phyloP scores from a whole-genome alignment of 345 rosid species.

The Raphanus sativus region DNA sequence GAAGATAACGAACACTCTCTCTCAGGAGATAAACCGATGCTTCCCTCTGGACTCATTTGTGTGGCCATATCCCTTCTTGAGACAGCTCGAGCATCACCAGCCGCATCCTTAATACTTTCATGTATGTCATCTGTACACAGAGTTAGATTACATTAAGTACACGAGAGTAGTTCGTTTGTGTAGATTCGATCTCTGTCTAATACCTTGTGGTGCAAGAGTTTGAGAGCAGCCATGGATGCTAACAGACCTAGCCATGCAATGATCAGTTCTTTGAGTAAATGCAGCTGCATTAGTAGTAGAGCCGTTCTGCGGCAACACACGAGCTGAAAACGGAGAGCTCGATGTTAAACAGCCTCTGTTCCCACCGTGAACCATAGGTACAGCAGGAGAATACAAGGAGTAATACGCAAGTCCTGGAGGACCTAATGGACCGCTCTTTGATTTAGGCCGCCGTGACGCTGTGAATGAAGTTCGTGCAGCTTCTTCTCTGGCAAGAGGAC shows the following conservation, averaged over 20 bases:
- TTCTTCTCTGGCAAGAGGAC: conserved; percentile 81
- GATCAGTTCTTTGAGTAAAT: conserved; percentile 50
- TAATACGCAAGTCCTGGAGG: conserved; percentile 82
- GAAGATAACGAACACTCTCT: conserved; percentile 52
- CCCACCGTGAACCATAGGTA: conserved; percentile 61
- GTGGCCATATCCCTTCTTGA: conserved; percentile 99
- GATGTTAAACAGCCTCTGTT: conserved; percentile 48
- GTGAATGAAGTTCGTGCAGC: conserved; percentile 49
- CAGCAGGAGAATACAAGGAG: conserved; percentile 70
- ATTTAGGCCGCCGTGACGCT: conserved; percentile 68
- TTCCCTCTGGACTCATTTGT: conserved; percentile 89
- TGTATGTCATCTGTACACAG: conserved; percentile 51
- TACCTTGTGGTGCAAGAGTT: conserved; percentile 51
- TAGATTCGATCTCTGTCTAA: neutral
- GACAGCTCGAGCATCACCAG: conserved; percentile 55
- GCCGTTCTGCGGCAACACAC: conserved; percentile 59
- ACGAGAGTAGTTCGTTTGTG: neutral
- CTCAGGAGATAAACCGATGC: conserved; percentile 61
- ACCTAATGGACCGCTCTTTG: conserved; percentile 97
- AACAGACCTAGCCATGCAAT: conserved; percentile 86
- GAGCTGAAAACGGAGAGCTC: conserved; percentile 77
- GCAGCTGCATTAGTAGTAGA: conserved; percentile 44
- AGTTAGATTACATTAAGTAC: neutral
- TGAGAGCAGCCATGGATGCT: conserved; percentile 93
- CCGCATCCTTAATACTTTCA: conserved; percentile 49